A percentile compares a stretch with the other conserved stretches of the same genome.
Conservation (phyloP, 2,329 filamentous ascomycete species). For the Ophiosphaerella narmari region DNA sequence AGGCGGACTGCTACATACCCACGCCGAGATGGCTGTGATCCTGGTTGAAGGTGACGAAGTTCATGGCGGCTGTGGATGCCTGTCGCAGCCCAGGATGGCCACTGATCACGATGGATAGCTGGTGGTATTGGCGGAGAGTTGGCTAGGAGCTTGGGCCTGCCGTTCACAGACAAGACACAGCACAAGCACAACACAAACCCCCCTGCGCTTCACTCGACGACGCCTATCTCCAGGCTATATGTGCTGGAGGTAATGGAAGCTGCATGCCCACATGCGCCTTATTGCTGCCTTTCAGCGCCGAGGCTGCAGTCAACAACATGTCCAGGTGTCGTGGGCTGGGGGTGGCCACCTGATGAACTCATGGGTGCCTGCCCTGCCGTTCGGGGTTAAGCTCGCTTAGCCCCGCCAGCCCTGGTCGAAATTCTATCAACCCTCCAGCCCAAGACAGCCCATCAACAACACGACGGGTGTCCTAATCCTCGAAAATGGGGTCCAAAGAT, state of each 20-base stretch:
- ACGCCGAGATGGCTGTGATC: constrained; percentile 97
- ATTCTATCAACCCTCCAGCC: constrained; percentile 16
- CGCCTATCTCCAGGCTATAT: constrained; percentile 4
- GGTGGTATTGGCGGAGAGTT: constrained; percentile 9
- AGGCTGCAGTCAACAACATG: no score
- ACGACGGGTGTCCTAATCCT: constrained; percentile 11
- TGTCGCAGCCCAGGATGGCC: no score
- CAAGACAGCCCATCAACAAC: constrained; percentile 2
- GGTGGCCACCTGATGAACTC: neutral
- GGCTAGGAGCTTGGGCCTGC: constrained; percentile 28
- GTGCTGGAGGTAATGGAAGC: constrained; percentile 6
- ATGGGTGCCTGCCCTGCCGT: constrained; percentile 4
- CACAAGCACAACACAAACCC: neutral
- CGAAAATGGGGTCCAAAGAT: constrained; percentile 18
- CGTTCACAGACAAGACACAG: constrained; percentile 6
- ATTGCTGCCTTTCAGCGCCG: neutral
- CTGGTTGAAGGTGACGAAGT: constrained; percentile 99
- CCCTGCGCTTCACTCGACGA: constrained; percentile 10
- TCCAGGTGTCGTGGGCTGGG: neutral
- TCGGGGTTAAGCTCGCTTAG: constrained; percentile 24
- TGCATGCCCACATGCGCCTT: constrained; percentile 14
- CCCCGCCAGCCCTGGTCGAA: constrained; percentile 30
- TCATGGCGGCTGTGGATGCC: constrained; percentile 62
- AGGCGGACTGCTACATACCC: constrained; percentile 60
- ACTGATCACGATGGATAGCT: neutral